phyloP scores from a whole-genome alignment of 2,329 filamentous ascomycete genomes.

The Dryadomyces sulphureus region DNA sequence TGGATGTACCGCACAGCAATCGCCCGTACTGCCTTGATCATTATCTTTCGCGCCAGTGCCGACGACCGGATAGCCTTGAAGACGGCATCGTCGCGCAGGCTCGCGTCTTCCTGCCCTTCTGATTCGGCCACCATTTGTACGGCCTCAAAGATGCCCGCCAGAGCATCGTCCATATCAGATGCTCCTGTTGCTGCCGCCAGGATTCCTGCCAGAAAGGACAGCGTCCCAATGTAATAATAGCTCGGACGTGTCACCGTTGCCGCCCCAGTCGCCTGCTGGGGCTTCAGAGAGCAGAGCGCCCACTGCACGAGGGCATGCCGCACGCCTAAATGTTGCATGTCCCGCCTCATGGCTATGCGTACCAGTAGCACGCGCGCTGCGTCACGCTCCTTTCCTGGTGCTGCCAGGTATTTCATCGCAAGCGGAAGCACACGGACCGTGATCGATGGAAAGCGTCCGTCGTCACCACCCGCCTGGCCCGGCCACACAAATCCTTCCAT shows the following conservation, averaged over 20 bases:
- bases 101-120: constrained; percentile 24
- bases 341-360: constrained; percentile 63
- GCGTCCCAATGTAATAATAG: constrained; percentile 63
- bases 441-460: constrained; percentile 45
- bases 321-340: constrained; percentile 71
- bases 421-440: constrained; percentile 55
- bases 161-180: constrained; percentile 54
- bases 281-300: constrained; percentile 48
- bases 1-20: constrained; percentile 43
- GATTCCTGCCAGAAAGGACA: constrained; percentile 68
- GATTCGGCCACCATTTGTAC: constrained; percentile 44
- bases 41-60: constrained; percentile 64
- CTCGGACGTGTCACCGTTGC: constrained; percentile 24
- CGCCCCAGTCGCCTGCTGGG: constrained; percentile 18
- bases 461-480: constrained; percentile 17
- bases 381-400: constrained; percentile 75
- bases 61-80: constrained; percentile 49
- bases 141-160: constrained; percentile 50
- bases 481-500: constrained; percentile 38
- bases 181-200: constrained; percentile 55
- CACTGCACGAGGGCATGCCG: constrained; percentile 54
- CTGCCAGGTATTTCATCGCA: constrained; percentile 55
- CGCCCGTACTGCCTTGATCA: constrained; percentile 73
- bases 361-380: constrained; percentile 76
- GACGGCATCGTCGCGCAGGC: constrained; percentile 15